A percentile compares a stretch with the other conserved stretches of the same genome.
Conservation (phyloP, 2,329 filamentous ascomycete genomes). For the Rhinocladiella similis region DNA sequence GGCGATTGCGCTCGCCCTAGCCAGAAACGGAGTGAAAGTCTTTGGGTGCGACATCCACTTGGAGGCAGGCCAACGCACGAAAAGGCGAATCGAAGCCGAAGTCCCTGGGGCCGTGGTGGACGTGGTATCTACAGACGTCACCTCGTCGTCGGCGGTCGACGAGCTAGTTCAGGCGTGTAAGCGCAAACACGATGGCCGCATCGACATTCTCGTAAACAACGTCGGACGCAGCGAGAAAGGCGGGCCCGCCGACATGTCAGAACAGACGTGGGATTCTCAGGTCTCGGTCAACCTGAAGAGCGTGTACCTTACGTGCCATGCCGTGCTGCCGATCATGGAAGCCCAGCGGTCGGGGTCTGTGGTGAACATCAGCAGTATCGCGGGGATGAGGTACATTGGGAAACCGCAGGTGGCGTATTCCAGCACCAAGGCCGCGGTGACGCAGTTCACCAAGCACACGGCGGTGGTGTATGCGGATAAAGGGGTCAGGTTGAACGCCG, state of each 20-base stretch:
- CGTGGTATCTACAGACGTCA: conserved; percentile 14
- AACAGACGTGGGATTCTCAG: conserved; percentile 55
- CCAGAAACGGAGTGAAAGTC: conserved; percentile 20
- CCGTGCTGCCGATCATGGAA: conserved; percentile 57
- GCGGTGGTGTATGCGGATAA: conserved; percentile 49
- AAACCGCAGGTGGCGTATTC: conserved; percentile 55
- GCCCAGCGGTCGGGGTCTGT: conserved; percentile 46
- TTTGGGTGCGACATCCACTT: conserved; percentile 23
- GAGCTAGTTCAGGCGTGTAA: conserved; percentile 54
- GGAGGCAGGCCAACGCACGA: conserved; percentile 12
- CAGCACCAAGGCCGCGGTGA: conserved; percentile 49
- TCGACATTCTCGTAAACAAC: conserved; percentile 63
- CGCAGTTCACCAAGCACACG: conserved; percentile 50
- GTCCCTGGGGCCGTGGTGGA: conserved; percentile 15
- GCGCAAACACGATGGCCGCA: conserved; percentile 54
- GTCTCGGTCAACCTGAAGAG: conserved; percentile 58
- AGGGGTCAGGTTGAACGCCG: conserved; percentile 54
- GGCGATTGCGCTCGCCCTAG: conserved; percentile 18
- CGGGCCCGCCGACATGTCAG: conserved; percentile 49
- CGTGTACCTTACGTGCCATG: conserved; percentile 55
- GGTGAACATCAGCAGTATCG: conserved; percentile 53
- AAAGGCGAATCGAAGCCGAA: conserved; percentile 11
- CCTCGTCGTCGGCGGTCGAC: conserved; percentile 52
- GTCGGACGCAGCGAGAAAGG: conserved; percentile 59
- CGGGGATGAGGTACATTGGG: conserved; percentile 53